Base-by-base conservation (phyloP, 768 basidiomycete species). In the Naganishia onofrii region DNA sequence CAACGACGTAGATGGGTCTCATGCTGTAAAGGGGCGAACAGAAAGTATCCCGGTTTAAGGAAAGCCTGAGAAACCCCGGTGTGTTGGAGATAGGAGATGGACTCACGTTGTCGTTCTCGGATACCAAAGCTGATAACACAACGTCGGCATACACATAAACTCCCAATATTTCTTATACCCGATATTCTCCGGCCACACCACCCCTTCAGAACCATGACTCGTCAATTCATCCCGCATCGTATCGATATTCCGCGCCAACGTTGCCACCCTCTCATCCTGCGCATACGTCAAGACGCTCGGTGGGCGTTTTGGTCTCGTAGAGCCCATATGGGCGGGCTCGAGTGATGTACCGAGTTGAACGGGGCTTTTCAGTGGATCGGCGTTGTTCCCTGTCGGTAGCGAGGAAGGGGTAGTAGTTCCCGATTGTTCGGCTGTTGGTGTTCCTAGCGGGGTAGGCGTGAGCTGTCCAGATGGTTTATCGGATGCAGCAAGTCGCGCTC, bases 41-140 rank as follows among this genome's bases (percentile, higher is more conserved):
- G 54, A 13, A 13, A 3, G n/a, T 55, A 56, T 29, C 38, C 29
- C 0, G 46, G 38, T 36, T 28, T 46, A 23, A 42, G 5, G n/a
- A 46, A 31, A 0, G 56, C 0, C 23, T 4, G n/a, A 29, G n/a
- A 63, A 7, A 63, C 21, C n/a, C n/a, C n/a, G 38, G n/a, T 7
- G 12, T 23, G 13, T 2, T n/a, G n/a, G n/a, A 51, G 48, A 4
- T 3, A n/a, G 48, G 54, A 32, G 23, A 15, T n/a, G n/a, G 42
- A 81, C 86, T 60, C 76, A 91, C 91, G 85, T 83, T 36, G 90
- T 87, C 12, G 95, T 97, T 63, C 95, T 84, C 12, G 95, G 95
- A 80, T 94, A 99, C 81, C 97, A 94, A 38, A 98, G 84, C 79
- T 98, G 93, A 77, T 99, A 99, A 8, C 97, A 93, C 52, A 99